Evolutionary conservation across 208 protist genomes (phyloP), one percentile per base, ranked within the genome.

Genomic region (Trypanosoma scelopori): DNA sequence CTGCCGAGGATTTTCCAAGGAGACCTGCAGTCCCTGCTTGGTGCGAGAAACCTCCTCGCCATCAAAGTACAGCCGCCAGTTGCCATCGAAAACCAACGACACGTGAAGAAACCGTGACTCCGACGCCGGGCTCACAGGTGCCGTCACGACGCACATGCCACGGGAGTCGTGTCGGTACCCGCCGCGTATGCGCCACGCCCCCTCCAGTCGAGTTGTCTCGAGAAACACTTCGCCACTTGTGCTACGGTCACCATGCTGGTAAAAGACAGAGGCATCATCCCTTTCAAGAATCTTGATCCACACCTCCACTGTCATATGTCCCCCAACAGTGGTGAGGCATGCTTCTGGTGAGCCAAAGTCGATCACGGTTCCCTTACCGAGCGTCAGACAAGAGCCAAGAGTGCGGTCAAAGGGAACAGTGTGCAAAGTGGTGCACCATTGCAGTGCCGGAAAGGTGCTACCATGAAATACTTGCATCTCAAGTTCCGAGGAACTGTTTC

Each of bases 171-270:
- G 89, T 4, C 93, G 87, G 66, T 88, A 95, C 30, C 93, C 93
- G 50, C 90, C 93, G 18, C 85, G 83, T 27, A 96, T 74, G 49
- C 87, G 90, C 67, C 71, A 87, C 16, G 78, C 76, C 23, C 88
- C 88, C 30, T 97, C 93, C 20, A 91, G 76, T 30, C 71, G 69
- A 22, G 80, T 72, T 9, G 81, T 85, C 71, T 97, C 93, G 2
- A 97, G 25, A 69, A 96, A 97, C 15, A 97, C 85, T 55, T 97
- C 90, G 13, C 93, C 91, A 69, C 79, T 91, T 13, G 77, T 94
- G 61, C 69, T 82, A 60, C 84, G 77, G 71, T 97, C 87, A 50
- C 93, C 93, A 74, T 97, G 93, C 45, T 87, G 81, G 71, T 97
- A 97, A 16, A 97, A 72, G n/a, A 80, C 84, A 15, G 76, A 74